Base-by-base conservation (phyloP, 768 basidiomycete species). In the Leccinum boreale region DNA sequence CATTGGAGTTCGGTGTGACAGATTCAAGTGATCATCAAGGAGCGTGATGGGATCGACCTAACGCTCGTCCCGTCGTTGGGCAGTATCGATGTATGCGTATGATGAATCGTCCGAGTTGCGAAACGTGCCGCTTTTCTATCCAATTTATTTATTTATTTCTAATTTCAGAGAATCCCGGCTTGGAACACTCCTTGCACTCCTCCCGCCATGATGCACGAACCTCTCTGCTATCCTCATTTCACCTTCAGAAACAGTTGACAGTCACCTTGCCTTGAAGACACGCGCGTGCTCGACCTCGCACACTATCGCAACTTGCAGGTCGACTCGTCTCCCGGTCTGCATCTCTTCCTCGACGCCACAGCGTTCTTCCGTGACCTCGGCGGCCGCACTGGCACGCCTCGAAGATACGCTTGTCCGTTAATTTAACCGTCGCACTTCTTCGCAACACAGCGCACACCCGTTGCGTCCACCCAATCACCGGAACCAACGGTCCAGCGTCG, bases 91-190 rank as follows among this genome's bases (percentile, higher is more conserved):
- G 29, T 31, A 31, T 31, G 31, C 31, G 31, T 31, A 31, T 31
- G 31, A 14, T 42, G 45, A 52, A 36, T 36, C 60, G 52, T 60
- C 39, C 55, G 28, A 56, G 65, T 53, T 26, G 56, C 46, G 45
- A 49, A 26, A 54, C 61, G 21, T 44, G 50, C 57, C 35, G 54
- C 58, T 61, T 70, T 71, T 65, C 60, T 62, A 71, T 58, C 57
- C 57, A 69, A 70, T 57, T 65, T 62, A 71, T 67, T 71, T 42
- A 69, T 70, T 64, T 61, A 60, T 65, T 66, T 63, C 46, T 55
- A 65, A 65, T 70, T 70, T 64, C 61, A 70, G 57, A 61, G 58
- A 67, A 71, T 21, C 60, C 66, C 62, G 64, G 66, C 63, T 70
- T 63, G 53, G 44, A 63, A 68, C 54, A 59, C 62, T 66, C 62